Percentiles rank a stretch among this genome's conserved stretches.
These are phyloP conservation scores for Pinus tabuliformis DNA, from an alignment of 75 land plant genomes.

Conservation along the genomic window DNA sequence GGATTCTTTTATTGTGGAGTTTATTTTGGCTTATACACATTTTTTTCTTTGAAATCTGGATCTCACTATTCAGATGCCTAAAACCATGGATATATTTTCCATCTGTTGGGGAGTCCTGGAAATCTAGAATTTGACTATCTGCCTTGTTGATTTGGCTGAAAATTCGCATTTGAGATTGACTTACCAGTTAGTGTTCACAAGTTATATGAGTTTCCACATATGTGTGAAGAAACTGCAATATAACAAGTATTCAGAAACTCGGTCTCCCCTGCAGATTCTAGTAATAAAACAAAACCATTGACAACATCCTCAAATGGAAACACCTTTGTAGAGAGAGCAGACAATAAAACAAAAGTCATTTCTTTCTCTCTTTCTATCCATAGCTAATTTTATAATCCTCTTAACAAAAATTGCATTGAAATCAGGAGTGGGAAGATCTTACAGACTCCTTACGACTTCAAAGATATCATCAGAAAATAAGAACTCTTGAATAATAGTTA, in stretches of 20 bases:
- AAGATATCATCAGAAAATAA: conserved; percentile 88
- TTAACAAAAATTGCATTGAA: conserved; percentile 59
- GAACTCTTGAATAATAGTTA: conserved; percentile 82
- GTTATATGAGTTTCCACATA: no score
- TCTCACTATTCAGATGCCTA: no score
- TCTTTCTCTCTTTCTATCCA: conserved; percentile 66
- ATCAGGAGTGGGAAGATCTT: conserved; percentile 79
- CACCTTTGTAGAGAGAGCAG: conserved; percentile 50
- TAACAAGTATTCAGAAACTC: neutral
- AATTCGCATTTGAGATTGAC: no score
- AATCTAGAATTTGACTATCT: no score
- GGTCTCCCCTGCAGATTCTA: conserved; percentile 87
- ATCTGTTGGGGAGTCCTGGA: no score
- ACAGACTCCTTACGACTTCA: conserved; percentile 80
- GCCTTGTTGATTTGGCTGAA: no score
- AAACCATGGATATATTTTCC: no score
- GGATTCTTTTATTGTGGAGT: no score
- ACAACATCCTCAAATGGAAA: conserved; percentile 59
- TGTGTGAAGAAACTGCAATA: no score
- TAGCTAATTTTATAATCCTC: conserved; percentile 50
- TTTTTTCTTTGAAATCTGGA: no score
- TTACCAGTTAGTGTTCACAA: no score
- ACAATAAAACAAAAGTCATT: conserved; percentile 57
- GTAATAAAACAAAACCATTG: conserved; percentile 72
- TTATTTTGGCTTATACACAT: no score